Evolutionary conservation across 1,284 basidiomycete species (phyloP), one percentile per base, ranked within the genome.

Genomic region (Cutaneotrichosporon sp.): DNA sequence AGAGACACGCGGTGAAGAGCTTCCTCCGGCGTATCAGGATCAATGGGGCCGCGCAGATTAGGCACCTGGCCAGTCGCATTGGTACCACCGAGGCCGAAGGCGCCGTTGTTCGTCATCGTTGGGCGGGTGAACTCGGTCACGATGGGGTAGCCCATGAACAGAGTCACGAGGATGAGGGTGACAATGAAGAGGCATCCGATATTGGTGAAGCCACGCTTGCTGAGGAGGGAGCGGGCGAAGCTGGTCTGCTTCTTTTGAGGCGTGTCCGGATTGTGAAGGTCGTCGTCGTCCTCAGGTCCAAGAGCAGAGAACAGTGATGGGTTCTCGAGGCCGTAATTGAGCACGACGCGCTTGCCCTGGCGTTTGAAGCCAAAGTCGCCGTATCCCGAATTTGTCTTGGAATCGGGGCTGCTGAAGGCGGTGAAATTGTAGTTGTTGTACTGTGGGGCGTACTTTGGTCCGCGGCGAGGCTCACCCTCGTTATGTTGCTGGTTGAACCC

Each of bases 121-220:
- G 46, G 26, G 37, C 24, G 43, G 7, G 72, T 76, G 61, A 76
- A 82, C 58, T 79, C 79, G 39, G 78, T 77, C 59, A 89, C 80
- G 66, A 92, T 83, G 2, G 90, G 90, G 65, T 88, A 92, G 32
- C 85, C 87, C 22, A 83, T 82, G 65, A 88, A 78, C 47, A 85
- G 51, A 55, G 85, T 61, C 20, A 89, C 79, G 16, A 56, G 43
- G 9, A 49, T 27, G 11, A 27, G 4, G 12, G 84, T 69, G 44
- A 89, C 77, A 49, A 85, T 49, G 55, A 84, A 59, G 20, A 89
- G 78, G 20, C 49, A 59, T 10, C 52, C 57, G 25, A 54, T n/a
- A 35, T 59, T 59, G 19, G 42, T 33, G 14, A 46, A 46, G 22
- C 52, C 52, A 12, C 52, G 49, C 8, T 43, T 5, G 1, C 54